phyloP scores from a whole-genome alignment of 345 rosid species.

The Cardamine chenopodiifolia region DNA sequence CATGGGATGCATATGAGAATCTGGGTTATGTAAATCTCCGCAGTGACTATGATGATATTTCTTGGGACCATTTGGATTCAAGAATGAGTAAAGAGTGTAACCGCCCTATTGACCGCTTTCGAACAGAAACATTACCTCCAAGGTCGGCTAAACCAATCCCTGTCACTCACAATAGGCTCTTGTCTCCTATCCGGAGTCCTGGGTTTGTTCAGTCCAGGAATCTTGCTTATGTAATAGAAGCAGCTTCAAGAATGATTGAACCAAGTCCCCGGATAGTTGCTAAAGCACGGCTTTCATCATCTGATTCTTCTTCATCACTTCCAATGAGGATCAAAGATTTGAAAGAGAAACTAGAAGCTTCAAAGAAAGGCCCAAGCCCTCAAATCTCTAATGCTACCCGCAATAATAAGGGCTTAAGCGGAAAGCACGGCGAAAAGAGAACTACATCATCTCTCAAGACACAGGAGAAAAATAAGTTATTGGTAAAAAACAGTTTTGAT shows the following conservation, averaged over 20 bases:
- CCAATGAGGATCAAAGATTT: conserved; percentile 65
- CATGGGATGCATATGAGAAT: conserved; percentile 51
- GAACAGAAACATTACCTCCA: conserved; percentile 76
- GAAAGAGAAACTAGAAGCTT: conserved; percentile 78
- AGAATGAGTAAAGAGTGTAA: conserved; percentile 35
- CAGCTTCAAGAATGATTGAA: conserved; percentile 78
- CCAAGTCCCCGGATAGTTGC: conserved; percentile 54
- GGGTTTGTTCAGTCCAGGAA: conserved; percentile 56
- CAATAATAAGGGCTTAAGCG: conserved; percentile 24
- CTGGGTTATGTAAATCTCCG: conserved; percentile 42
- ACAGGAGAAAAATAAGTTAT: conserved; percentile 31
- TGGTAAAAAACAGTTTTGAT: conserved; percentile 42
- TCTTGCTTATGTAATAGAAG: conserved; percentile 69
- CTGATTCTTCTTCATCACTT: conserved; percentile 55
- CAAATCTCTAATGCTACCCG: conserved; percentile 38
- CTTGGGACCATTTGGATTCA: conserved; percentile 44
- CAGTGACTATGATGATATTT: conserved; percentile 34
- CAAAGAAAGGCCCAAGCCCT: conserved; percentile 48
- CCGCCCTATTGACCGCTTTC: conserved; percentile 75
- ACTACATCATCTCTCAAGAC: conserved; percentile 1
- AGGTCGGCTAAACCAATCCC: conserved; percentile 75
- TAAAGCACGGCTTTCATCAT: conserved; percentile 43
- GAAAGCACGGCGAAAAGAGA: conserved; percentile 30
- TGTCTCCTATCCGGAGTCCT: conserved; percentile 56
- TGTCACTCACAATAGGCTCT: conserved; percentile 59